Conservation (phyloP, 78 protist species). For the Pelomyxa schiedti region DNA sequence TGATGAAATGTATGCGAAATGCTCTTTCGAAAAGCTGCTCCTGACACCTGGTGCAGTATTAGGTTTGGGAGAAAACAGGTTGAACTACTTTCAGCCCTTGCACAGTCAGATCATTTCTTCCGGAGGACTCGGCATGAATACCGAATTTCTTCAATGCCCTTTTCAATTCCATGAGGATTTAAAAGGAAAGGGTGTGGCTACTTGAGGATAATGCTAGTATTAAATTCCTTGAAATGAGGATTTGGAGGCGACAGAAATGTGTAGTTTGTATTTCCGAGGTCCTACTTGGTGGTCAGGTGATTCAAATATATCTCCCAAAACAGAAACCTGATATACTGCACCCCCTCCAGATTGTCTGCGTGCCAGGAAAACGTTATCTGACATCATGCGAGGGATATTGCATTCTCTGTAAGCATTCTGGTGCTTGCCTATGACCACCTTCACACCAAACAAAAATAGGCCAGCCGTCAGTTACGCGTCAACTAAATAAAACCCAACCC, state of each 20-base stretch:
- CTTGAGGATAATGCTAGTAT: too few species aligned
- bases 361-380: not conserved
- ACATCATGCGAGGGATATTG: not conserved
- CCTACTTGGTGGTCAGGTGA: too few species aligned
- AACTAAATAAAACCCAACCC: too few species aligned
- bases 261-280: slow-evolving; percentile 30
- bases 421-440: not conserved
- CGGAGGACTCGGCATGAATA: slow-evolving; percentile 27
- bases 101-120: slow-evolving; percentile 40
- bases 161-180: too few species aligned
- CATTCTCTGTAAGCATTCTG: not conserved
- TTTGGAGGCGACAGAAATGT: too few species aligned
- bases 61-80: not conserved
- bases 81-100: slow-evolving; percentile 17
- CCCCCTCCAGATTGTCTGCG: slow-evolving; percentile 49
- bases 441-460: too few species aligned
- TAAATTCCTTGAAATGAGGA: too few species aligned
- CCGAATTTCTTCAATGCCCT: slow-evolving; percentile 1
- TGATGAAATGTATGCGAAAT: slow-evolving; percentile 38
- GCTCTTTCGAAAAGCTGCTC: slow-evolving; percentile 39
- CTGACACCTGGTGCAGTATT: slow-evolving; percentile 11
- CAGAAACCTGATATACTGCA: slow-evolving; percentile 68
- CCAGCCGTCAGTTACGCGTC: too few species aligned
- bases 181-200: too few species aligned
- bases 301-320: too few species aligned